phyloP scores from a whole-genome alignment of 139 green algal species.

The Nannochloris sp. region DNA sequence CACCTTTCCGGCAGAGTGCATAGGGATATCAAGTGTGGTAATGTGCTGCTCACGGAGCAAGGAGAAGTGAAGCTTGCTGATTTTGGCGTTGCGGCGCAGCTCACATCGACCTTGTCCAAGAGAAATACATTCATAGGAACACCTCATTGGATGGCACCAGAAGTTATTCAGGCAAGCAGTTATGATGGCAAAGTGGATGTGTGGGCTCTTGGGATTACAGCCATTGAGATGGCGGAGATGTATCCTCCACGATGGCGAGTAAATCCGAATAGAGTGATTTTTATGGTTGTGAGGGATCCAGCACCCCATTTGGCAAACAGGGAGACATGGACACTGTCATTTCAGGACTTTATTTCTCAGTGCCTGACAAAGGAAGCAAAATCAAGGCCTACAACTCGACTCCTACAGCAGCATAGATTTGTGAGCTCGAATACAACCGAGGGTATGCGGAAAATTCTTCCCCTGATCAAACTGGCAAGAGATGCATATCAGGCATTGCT shows the following conservation, averaged over 20 bases:
- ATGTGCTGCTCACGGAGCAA: slow-evolving; percentile 80
- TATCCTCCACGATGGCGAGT: slow-evolving; percentile 74
- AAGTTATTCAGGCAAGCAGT: slow-evolving; percentile 81
- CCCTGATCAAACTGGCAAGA: slow-evolving; percentile 26
- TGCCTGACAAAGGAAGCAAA: slow-evolving; percentile 71
- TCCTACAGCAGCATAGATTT: slow-evolving; percentile 54
- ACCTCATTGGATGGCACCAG: slow-evolving; percentile 93
- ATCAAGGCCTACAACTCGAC: slow-evolving; percentile 50
- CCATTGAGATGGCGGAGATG: slow-evolving; percentile 88
- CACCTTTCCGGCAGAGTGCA: slow-evolving; percentile 75
- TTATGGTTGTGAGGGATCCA: slow-evolving; percentile 80
- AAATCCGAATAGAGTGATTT: slow-evolving; percentile 89
- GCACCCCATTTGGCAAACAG: slow-evolving; percentile 54
- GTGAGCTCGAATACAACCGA: not conserved
- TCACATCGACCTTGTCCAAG: slow-evolving; percentile 77
- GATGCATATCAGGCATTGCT: not conserved
- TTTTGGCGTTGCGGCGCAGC: slow-evolving; percentile 51
- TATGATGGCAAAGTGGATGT: slow-evolving; percentile 95
- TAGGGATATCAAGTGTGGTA: slow-evolving; percentile 93
- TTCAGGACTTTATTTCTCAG: slow-evolving; percentile 78
- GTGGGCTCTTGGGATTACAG: slow-evolving; percentile 83
- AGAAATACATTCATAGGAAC: slow-evolving; percentile 94
- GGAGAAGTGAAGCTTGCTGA: slow-evolving; percentile 42
- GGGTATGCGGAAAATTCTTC: slow-evolving; percentile 23
- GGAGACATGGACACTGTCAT: slow-evolving; percentile 58